phyloP scores from a whole-genome alignment of 2,329 filamentous ascomycete species.

The Paradendryphiella salina region DNA sequence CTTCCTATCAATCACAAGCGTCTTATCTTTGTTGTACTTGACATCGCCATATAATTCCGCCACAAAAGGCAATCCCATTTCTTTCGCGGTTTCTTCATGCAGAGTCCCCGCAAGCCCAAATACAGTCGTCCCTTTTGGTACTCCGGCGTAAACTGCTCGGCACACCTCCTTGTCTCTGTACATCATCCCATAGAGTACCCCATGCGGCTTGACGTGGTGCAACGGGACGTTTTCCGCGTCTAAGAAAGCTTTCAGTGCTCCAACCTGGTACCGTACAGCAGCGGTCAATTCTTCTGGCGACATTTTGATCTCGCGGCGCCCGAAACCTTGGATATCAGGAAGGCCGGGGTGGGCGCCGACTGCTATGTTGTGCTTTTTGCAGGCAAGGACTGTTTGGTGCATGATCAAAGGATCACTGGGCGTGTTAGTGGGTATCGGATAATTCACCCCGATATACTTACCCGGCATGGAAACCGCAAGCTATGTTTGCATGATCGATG shows the following conservation, averaged over 20 bases:
- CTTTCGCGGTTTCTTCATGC: conserved; percentile 59
- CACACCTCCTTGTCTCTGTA: conserved; percentile 57
- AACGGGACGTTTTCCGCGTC: conserved; percentile 59
- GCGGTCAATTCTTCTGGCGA: conserved; percentile 60
- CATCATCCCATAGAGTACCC: conserved; percentile 63
- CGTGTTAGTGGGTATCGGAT: conserved; percentile 13
- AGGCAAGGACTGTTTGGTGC: conserved; percentile 61
- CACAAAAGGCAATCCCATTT: conserved; percentile 57
- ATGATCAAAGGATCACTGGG: conserved; percentile 64
- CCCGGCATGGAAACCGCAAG: conserved; percentile 62
- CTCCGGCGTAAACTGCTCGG: conserved; percentile 57
- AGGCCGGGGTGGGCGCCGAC: conserved; percentile 67
- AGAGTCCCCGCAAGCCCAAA: conserved; percentile 60
- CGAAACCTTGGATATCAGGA: conserved; percentile 68
- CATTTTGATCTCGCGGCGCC: conserved; percentile 64
- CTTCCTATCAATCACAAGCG: conserved; percentile 60
- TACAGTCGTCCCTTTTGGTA: conserved; percentile 56
- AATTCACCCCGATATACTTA: conserved; percentile 6
- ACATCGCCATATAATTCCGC: conserved; percentile 62
- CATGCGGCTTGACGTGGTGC: conserved; percentile 66
- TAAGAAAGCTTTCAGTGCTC: conserved; percentile 63
- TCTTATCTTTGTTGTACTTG: conserved; percentile 57
- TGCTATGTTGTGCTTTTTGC: conserved; percentile 61
- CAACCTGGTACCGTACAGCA: conserved; percentile 65
- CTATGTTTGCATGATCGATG: conserved; percentile 66